Percentiles rank a stretch among this genome's conserved stretches.
These are phyloP conservation scores for Auricularia auricula-judae DNA, from an alignment of 768 basidiomycete species.

Conservation along the genomic window DNA sequence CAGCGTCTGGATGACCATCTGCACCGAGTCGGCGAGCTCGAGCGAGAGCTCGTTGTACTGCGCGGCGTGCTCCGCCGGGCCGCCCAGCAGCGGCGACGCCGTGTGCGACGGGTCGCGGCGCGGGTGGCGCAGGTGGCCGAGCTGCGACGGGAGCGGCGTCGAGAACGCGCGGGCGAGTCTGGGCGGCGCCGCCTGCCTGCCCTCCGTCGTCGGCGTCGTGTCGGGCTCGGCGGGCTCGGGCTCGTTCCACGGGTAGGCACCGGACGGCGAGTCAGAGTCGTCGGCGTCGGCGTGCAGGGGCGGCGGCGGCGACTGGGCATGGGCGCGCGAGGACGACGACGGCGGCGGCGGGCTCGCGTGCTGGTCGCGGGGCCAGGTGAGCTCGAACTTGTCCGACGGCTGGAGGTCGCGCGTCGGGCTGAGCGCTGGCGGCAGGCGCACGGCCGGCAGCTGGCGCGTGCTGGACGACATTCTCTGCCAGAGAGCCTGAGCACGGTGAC, in stretches of 20 bases:
- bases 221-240: slow-evolving; percentile 15
- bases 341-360: slow-evolving; percentile 20
- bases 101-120: slow-evolving; percentile 23
- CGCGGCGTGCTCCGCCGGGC: slow-evolving; percentile 19
- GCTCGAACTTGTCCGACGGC: slow-evolving; percentile 44
- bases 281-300: slow-evolving; percentile 14
- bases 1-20: slow-evolving; percentile 84
- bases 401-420: slow-evolving; percentile 36
- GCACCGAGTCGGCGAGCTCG: slow-evolving; percentile 84
- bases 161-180: slow-evolving; percentile 69
- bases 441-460: slow-evolving; percentile 26
- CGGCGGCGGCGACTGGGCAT: slow-evolving; percentile 31
- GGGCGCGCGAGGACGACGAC: slow-evolving; percentile 17
- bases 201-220: neutral
- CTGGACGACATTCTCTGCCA: neutral
- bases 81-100: slow-evolving; percentile 9
- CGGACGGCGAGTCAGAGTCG: slow-evolving; percentile 13
- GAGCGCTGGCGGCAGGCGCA: slow-evolving; percentile 37
- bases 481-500: neutral
- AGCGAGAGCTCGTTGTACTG: slow-evolving; percentile 62
- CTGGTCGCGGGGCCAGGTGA: slow-evolving; percentile 44
- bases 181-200: slow-evolving; percentile 19
- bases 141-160: slow-evolving; percentile 67
- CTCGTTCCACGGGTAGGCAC: slow-evolving; percentile 22
- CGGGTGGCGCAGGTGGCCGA: slow-evolving; percentile 67